phyloP scores from a whole-genome alignment of 345 rosid genomes.

The Populus ilicifolia region DNA sequence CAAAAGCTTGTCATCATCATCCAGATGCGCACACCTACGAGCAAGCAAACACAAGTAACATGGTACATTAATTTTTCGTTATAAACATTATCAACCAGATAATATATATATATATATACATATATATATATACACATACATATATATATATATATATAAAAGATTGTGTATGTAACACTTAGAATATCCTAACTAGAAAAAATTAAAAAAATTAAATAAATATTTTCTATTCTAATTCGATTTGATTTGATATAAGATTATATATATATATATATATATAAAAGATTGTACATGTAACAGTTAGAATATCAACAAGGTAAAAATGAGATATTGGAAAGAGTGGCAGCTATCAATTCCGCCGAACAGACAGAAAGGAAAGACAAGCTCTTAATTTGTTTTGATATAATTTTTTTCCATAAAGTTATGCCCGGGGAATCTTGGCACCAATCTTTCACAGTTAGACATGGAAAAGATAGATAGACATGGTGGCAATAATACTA shows the following conservation, averaged over 20 bases:
- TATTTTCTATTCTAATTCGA: too few relatives aligned
- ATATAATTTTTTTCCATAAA: conserved; percentile 50
- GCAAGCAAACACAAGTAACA: neutral
- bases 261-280: too few relatives aligned
- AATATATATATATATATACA: too few relatives aligned
- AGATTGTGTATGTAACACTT: too few relatives aligned
- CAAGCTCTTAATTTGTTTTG: conserved; percentile 50
- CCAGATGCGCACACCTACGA: conserved; percentile 4
- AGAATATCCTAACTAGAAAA: too few relatives aligned
- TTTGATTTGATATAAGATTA: neutral
- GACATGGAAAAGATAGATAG: conserved; percentile 14
- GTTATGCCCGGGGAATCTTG: conserved; percentile 72
- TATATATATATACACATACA: too few relatives aligned
- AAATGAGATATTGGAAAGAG: neutral
- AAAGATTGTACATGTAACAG: too few relatives aligned
- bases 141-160: too few relatives aligned
- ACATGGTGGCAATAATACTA: neutral
- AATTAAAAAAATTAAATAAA: too few relatives aligned
- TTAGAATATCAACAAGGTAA: too few relatives aligned
- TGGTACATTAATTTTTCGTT: neutral
- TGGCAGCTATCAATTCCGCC: conserved; percentile 26
- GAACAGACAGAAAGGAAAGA: conserved; percentile 54
- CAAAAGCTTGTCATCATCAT: conserved; percentile 5
- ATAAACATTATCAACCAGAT: neutral
- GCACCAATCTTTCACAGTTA: conserved; percentile 70